Evolutionary conservation across 176 grass and related monocot species (phyloP).

Genomic region (Ensete glaucum): DNA sequence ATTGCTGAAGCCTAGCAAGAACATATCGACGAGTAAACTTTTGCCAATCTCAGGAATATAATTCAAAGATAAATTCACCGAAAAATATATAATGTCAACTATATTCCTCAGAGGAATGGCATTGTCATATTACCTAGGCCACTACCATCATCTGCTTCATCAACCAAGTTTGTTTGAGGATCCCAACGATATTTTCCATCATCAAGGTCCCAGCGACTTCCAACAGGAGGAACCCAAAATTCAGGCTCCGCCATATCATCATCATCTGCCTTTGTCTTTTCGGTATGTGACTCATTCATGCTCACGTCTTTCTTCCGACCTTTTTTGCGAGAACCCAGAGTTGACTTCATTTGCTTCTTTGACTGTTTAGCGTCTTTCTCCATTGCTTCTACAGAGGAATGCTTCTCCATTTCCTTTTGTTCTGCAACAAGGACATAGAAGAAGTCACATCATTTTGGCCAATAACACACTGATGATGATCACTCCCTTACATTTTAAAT

Average conservation of each 20-base stretch:
- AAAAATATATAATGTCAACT: neutral
- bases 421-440: slow-evolving; percentile 25
- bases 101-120: neutral
- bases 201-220: slow-evolving; percentile 74
- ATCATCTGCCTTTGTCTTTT: slow-evolving; percentile 29
- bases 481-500: too few relatives aligned
- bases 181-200: slow-evolving; percentile 67
- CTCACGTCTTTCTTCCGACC: slow-evolving; percentile 46
- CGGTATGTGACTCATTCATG: slow-evolving; percentile 26
- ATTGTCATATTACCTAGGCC: slow-evolving; percentile 21
- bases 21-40: neutral
- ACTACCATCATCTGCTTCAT: slow-evolving; percentile 23
- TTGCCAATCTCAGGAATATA: neutral
- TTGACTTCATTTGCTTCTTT: neutral
- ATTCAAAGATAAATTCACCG: neutral
- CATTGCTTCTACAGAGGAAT: slow-evolving; percentile 22
- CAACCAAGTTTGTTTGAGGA: slow-evolving; percentile 20
- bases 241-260: slow-evolving; percentile 47
- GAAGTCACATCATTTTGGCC: neutral
- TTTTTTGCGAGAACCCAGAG: slow-evolving; percentile 15
- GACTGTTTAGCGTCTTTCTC: slow-evolving; percentile 21
- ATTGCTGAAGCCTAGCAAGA: neutral
- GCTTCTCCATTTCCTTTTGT: slow-evolving; percentile 50
- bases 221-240: slow-evolving; percentile 74
- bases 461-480: too few relatives aligned